These are phyloP conservation scores for Trapa bicornis DNA, from an alignment of 345 rosid species.

Conservation along the genomic window DNA sequence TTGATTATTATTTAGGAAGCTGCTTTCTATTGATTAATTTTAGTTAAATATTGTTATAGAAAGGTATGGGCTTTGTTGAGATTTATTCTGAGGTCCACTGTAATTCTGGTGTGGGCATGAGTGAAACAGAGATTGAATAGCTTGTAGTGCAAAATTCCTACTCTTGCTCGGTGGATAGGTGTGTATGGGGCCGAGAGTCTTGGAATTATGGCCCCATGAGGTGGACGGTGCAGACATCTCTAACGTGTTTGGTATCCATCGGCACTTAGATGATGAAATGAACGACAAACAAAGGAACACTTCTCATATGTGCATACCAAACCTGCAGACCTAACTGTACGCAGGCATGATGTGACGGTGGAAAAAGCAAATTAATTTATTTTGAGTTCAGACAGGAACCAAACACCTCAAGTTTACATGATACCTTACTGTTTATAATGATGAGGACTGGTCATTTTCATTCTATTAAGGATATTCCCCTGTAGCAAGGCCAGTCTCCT, in stretches of 20 bases:
- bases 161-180: background rate
- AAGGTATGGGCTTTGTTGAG: background rate
- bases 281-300: constrained; percentile 3
- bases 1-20: background rate
- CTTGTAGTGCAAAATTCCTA: no score
- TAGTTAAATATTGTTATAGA: background rate
- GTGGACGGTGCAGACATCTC: constrained; percentile 7
- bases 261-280: background rate
- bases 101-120: background rate
- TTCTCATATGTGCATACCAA: constrained; percentile 4
- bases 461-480: no score
- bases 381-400: constrained; percentile 3
- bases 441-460: no score
- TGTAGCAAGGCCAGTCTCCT: background rate
- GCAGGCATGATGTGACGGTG: constrained; percentile 1
- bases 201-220: background rate
- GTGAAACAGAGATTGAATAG: background rate
- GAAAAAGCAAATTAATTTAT: background rate
- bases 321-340: constrained; percentile 7
- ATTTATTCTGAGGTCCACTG: background rate
- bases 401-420: background rate
- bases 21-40: background rate
- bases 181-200: background rate
- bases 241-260: constrained; percentile 5
- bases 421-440: background rate